phyloP scores from a whole-genome alignment of 495 filamentous ascomycete genomes.

The Endocarpon pusillum region DNA sequence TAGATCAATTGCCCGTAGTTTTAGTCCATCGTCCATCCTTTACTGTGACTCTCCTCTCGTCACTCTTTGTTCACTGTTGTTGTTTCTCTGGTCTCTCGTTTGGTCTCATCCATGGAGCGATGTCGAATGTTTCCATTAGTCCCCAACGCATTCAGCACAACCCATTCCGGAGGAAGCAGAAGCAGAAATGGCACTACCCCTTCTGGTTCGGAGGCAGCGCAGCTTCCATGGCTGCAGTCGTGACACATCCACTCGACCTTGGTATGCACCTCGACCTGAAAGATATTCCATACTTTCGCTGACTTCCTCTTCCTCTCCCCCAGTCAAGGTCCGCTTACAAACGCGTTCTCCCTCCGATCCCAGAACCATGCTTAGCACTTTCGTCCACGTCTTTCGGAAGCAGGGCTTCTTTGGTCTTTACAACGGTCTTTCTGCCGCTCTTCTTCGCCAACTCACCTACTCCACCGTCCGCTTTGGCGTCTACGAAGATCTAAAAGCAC shows the following conservation, averaged over 20 bases:
- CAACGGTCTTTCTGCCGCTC: constrained; percentile 77
- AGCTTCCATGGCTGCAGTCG: constrained; percentile 71
- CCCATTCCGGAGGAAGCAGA: too few species aligned
- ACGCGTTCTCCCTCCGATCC: constrained; percentile 50
- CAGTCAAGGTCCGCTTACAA: constrained; percentile 66
- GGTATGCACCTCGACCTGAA: constrained; percentile 17
- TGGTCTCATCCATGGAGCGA: too few species aligned
- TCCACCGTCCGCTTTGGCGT: constrained; percentile 85
- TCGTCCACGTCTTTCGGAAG: constrained; percentile 52
- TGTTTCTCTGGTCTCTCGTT: too few species aligned
- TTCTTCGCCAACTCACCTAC: constrained; percentile 83
- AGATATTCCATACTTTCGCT: constrained; percentile 8
- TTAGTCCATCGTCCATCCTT: too few species aligned
- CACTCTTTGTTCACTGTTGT: too few species aligned
- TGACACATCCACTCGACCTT: constrained; percentile 79
- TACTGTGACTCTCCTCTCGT: too few species aligned
- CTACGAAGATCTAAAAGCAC: constrained; percentile 79
- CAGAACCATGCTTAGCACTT: constrained; percentile 63
- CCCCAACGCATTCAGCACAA: too few species aligned
- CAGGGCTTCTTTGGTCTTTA: constrained; percentile 64
- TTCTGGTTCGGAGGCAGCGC: constrained; percentile 95
- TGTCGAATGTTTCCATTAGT: too few species aligned
- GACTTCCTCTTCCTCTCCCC: neutral
- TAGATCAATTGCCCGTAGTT: too few species aligned
- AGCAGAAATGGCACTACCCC: constrained; percentile 44